phyloP scores from a whole-genome alignment of 192 early-diverging fungal species.

The Backusella westeae region DNA sequence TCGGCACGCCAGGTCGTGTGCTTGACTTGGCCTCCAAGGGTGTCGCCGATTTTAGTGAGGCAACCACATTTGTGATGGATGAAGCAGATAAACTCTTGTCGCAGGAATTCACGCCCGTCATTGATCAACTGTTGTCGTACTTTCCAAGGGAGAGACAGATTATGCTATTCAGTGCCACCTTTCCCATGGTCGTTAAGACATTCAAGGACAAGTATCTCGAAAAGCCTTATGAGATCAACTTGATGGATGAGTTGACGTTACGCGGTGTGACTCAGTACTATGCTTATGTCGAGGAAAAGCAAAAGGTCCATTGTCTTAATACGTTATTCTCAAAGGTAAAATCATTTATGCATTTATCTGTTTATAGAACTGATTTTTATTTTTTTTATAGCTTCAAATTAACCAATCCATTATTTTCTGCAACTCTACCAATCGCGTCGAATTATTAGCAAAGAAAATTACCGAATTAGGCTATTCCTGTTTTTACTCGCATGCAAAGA shows the following conservation, averaged over 20 bases:
- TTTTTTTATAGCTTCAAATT: conserved; percentile 79
- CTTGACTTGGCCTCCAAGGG: conserved; percentile 95
- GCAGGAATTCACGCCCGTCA: conserved; percentile 97
- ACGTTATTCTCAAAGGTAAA: conserved; percentile 84
- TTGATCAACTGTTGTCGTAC: conserved; percentile 93
- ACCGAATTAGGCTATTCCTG: conserved; percentile 99
- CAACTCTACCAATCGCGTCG: conserved; percentile 98
- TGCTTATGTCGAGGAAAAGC: conserved; percentile 97
- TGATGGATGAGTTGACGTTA: conserved; percentile 99
- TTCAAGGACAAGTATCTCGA: conserved; percentile 97
- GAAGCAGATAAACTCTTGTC: conserved; percentile 99
- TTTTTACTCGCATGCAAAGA: conserved; percentile 98
- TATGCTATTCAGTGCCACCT: conserved; percentile 95
- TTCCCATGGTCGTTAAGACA: conserved; percentile 95
- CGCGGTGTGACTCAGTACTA: conserved; percentile 99
- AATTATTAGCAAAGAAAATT: conserved; percentile 98
- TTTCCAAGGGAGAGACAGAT: conserved; percentile 91
- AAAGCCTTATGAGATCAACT: conserved; percentile 98
- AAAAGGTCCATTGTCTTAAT: conserved; percentile 96
- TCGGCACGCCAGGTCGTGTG: conserved; percentile 96
- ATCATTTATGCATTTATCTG: neutral
- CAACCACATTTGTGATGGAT: conserved; percentile 96
- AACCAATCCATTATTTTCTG: conserved; percentile 99
- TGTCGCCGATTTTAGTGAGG: conserved; percentile 88
- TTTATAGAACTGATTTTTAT: neutral